Evolutionary conservation across 495 filamentous ascomycete species (phyloP).

Genomic region (Staphylotrichum longicolle): DNA sequence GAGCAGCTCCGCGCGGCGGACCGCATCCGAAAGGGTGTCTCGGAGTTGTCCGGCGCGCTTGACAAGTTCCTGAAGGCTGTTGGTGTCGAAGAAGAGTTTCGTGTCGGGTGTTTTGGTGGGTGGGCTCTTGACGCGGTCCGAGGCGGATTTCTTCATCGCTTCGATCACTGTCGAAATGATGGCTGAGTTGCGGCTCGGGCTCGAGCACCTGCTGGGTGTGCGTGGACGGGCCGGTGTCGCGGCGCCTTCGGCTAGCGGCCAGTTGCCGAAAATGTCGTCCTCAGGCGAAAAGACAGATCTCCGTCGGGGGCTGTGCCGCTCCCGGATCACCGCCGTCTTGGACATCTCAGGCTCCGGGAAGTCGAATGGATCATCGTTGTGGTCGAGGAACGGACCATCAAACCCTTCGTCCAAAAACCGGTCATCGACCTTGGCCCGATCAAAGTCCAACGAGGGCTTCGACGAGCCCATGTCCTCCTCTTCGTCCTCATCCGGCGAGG

Average conservation of each 20-base stretch:
- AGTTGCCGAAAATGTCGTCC: conserved; percentile 60
- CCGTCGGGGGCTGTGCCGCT: conserved; percentile 43
- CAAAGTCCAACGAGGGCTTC: conserved; percentile 31
- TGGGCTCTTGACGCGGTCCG: conserved; percentile 45
- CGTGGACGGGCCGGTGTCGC: conserved; percentile 33
- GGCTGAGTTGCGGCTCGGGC: conserved; percentile 50
- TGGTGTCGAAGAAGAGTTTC: conserved; percentile 90
- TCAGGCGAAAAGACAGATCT: conserved; percentile 61
- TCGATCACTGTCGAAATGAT: conserved; percentile 73
- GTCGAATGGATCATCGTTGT: conserved; percentile 37
- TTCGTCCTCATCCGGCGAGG: conserved; percentile 75
- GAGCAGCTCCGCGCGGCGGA: conserved; percentile 75
- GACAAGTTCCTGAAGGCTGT: conserved; percentile 81
- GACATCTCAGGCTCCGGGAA: conserved; percentile 39
- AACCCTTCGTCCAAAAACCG: conserved; percentile 61
- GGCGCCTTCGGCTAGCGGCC: conserved; percentile 39
- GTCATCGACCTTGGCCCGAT: conserved; percentile 41
- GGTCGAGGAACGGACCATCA: conserved; percentile 38
- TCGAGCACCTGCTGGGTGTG: conserved; percentile 39
- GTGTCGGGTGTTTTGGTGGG: conserved; percentile 52
- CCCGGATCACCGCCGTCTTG: conserved; percentile 44
- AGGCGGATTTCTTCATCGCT: conserved; percentile 61
- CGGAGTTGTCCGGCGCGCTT: conserved; percentile 76
- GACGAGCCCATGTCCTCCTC: conserved; percentile 33
- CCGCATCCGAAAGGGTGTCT: conserved; percentile 68